Base-by-base conservation (phyloP, 352 stramenopile species). In the Phytophthora sojae region DNA sequence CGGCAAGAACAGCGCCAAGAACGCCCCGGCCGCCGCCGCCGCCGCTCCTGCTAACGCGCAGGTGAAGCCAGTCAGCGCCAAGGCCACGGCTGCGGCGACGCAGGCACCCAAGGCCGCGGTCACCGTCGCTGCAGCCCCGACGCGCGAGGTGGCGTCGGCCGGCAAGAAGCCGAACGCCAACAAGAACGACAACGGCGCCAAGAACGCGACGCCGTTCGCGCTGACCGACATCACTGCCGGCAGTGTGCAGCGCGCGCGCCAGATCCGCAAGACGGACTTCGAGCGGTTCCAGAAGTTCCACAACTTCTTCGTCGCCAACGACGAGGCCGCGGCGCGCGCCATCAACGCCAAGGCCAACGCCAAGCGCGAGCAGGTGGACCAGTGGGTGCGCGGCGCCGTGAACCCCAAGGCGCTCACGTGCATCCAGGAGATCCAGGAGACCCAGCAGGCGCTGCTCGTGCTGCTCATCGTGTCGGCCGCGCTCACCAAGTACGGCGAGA, bases 401-500 rank as follows among this genome's bases (percentile, higher is more conserved):
- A 47, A 29, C 23, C 17, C 60, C 21, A 30, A 67, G 49, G 53
- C 55, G 30, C 25, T 60, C 3, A n/a, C 60, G 1, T 60, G 60
- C 60, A 58, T 67, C 39, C 14, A 67, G 60, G 50, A 67, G 49
- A 19, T 29, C 23, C 49, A 67, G 37, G 50, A 55, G 60, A 66
- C 26, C 23, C 49, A 60, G 25, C 32, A 53, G 4, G 51, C 21
- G 23, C 44, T 67, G 8, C 30, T 67, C 1, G 60, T 26, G 14
- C 37, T 60, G 35, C 30, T 67, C 32, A 53, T 50, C 14, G 60
- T 67, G 35, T 67, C 60, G 15, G 60, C 60, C 14, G 60, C 60
- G 9, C 23, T 67, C 50, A 45, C 50, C 60, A 60, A 67, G 60
- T 60, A 67, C 60, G 60, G 60, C 11, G 51, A 67, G 37, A 29